phyloP scores from a whole-genome alignment of 176 grass and related monocot species.

The Panicum miliaceum region DNA sequence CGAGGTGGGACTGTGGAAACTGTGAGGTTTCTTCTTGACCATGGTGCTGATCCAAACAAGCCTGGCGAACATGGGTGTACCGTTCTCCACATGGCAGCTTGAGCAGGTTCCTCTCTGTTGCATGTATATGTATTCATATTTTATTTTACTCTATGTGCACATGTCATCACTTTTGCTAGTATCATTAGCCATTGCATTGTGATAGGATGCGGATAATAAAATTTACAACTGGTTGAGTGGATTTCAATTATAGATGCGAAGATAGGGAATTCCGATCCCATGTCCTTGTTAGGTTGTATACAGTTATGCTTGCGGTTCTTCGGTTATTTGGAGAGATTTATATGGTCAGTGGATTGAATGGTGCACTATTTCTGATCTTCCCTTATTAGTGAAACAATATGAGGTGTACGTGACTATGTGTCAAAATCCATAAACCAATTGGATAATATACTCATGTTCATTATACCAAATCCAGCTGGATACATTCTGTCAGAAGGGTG shows the following conservation, averaged over 20 bases:
- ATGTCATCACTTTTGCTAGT: background rate
- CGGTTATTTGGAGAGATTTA: too few relatives aligned
- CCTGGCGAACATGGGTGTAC: background rate
- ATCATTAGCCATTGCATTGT: too few relatives aligned
- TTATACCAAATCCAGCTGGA: background rate
- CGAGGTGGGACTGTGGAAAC: background rate
- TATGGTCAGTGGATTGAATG: background rate
- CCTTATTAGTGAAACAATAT: background rate
- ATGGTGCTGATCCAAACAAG: constrained; percentile 24
- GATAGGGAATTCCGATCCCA: background rate
- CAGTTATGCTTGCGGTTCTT: background rate
- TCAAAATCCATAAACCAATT: background rate
- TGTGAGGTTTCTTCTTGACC: constrained; percentile 38
- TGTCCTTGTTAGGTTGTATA: background rate
- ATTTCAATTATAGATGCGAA: background rate
- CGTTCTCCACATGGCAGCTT: background rate
- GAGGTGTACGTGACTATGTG: background rate
- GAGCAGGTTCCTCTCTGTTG: background rate
- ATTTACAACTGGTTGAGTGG: background rate
- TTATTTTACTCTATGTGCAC: background rate
- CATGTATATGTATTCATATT: background rate
- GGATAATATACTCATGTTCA: background rate
- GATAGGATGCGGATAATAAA: background rate
- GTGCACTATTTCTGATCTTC: background rate
- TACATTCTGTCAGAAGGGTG: background rate